Base-by-base conservation (phyloP, 2,329 filamentous ascomycete species). In the Diaporthe helianthi region DNA sequence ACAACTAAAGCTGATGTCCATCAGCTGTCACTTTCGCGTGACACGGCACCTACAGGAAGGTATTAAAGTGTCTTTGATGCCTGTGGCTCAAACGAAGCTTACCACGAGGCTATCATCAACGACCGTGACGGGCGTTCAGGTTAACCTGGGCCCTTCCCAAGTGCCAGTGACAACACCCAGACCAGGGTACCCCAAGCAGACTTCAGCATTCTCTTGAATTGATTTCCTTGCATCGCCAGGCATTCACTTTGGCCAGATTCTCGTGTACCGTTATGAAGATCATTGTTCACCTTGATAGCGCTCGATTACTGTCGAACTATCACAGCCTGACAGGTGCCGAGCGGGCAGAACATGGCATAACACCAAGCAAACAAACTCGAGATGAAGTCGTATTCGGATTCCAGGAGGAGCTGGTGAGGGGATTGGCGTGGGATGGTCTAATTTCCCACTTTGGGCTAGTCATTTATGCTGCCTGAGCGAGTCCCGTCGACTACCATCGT, bases 371-470 rank as follows among this genome's bases (percentile, higher is more conserved):
- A 24, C 58, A 29, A 63, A 49, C 13, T 49, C 44, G 58, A 63
- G 58, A 49, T 49, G 58, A 15, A 49, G 58, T 63, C 58, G 58
- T 63, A 63, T 63, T 63, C 58, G 58, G 58, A 63, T 49, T 33
- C n/a, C 41, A 31, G 26, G 26, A 49, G 13, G n/a, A 36, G 38
- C 58, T 29, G 41, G 29, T 38, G 55, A 26, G n/a, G 24, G 8
- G 17, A 26, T 13, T 19, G 17, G 13, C 10, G 10, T 36, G 17
- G 17, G 58, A 61, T 17, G 29, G 29, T 13, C n/a, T 63, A 63
- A 63, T 63, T 29, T 63, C 58, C 58, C 41, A 47, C 41, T 24
- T 9, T 26, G 24, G 41, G 15, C 19, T 44, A 26, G 13, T 19
- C 29, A 63, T 63, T 47, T 47, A 63, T 63, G 58, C 41, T 13